A percentile compares a stretch with the other conserved stretches of the same genome.
phyloP scores from a whole-genome alignment of 2,329 filamentous ascomycete genomes.

The Monilinia laxa region DNA sequence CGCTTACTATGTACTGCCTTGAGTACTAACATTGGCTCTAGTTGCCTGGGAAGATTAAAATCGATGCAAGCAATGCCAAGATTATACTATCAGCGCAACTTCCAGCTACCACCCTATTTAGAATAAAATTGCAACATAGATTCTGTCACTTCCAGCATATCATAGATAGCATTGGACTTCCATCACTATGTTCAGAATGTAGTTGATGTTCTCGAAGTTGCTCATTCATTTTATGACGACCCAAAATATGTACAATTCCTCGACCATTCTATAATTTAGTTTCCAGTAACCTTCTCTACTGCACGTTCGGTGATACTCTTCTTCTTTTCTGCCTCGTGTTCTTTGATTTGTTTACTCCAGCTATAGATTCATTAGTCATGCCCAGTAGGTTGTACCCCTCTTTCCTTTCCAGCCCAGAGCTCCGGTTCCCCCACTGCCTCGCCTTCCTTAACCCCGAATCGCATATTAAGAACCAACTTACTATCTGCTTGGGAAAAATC shows the following conservation, averaged over 20 bases:
- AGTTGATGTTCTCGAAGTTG: conserved; percentile 14
- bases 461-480: conserved; percentile 49
- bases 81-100: neutral
- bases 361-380: conserved; percentile 45
- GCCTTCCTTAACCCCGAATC: neutral
- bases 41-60: neutral
- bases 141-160: neutral
- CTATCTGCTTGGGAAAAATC: conserved; percentile 85
- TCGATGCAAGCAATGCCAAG: neutral
- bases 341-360: conserved; percentile 71
- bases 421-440: neutral
- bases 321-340: conserved; percentile 61
- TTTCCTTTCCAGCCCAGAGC: conserved; percentile 1
- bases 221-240: conserved; percentile 3
- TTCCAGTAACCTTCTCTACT: conserved; percentile 25
- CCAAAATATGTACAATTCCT: conserved; percentile 37
- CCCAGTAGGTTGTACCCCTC: conserved; percentile 20
- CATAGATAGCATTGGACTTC: neutral
- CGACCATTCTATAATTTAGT: neutral
- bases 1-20: neutral
- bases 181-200: neutral
- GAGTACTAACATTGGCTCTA: neutral
- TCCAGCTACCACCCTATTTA: neutral
- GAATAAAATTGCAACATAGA: neutral
- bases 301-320: conserved; percentile 39